A percentile compares a stretch with the other conserved stretches of the same genome.
phyloP scores from a whole-genome alignment of 2,329 filamentous ascomycete genomes.

The Nemania sp. region DNA sequence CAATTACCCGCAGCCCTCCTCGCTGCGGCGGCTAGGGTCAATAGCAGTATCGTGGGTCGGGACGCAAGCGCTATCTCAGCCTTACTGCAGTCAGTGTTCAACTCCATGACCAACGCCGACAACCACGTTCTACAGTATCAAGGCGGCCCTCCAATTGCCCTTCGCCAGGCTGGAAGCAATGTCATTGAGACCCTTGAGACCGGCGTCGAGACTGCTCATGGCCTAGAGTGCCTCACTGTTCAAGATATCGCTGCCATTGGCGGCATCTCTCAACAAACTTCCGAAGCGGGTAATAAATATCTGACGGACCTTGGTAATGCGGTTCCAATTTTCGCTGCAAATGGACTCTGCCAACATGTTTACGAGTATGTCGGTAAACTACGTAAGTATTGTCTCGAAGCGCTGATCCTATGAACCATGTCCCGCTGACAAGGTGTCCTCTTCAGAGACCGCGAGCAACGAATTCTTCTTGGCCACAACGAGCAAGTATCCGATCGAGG shows the following conservation, averaged over 20 bases:
- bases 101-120: slow-evolving; percentile 22
- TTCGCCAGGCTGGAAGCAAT: slow-evolving; percentile 13
- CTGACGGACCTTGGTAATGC: slow-evolving; percentile 14
- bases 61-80: neutral
- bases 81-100: slow-evolving; percentile 11
- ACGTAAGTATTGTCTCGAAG: slow-evolving; percentile 22
- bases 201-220: neutral
- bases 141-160: neutral
- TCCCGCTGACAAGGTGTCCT: neutral
- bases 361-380: slow-evolving; percentile 8
- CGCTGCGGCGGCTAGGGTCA: neutral
- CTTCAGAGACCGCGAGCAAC: slow-evolving; percentile 15
- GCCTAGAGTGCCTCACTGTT: slow-evolving; percentile 18
- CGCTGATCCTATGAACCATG: neutral
- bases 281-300: slow-evolving; percentile 13
- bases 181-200: slow-evolving; percentile 12
- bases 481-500: slow-evolving; percentile 21
- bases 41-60: neutral
- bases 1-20: neutral
- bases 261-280: slow-evolving; percentile 1
- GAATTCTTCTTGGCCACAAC: slow-evolving; percentile 18
- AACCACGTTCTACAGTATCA: slow-evolving; percentile 16
- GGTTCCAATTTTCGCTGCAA: slow-evolving; percentile 8
- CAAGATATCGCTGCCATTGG: slow-evolving; percentile 25
- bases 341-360: slow-evolving; percentile 17